Conservation (phyloP, 2,329 filamentous ascomycete genomes). For the Fusarium paranaense region DNA sequence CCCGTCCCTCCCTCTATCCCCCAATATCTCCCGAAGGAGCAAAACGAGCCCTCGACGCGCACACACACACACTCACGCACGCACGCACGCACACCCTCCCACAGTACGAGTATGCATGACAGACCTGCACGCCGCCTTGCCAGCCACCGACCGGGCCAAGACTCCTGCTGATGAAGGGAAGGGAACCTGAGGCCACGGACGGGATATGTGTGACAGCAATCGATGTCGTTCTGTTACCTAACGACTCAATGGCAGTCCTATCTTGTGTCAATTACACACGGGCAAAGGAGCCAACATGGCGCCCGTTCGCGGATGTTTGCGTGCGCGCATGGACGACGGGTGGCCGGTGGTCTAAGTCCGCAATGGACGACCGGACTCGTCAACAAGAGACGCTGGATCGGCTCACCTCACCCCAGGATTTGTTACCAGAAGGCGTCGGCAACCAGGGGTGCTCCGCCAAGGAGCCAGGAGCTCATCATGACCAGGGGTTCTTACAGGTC, state of each 20-base stretch:
- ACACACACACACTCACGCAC: slow-evolving; percentile 1
- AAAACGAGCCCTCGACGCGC: neutral
- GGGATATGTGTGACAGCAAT: slow-evolving; percentile 11
- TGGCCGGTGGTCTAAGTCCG: slow-evolving; percentile 16
- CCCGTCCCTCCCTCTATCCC: slow-evolving; percentile 25
- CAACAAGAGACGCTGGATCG: slow-evolving; percentile 23
- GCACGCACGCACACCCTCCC: neutral
- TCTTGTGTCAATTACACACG: neutral
- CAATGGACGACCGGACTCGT: slow-evolving; percentile 12
- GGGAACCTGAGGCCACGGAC: neutral
- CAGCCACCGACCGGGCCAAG: slow-evolving; percentile 9
- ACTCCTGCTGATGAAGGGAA: neutral
- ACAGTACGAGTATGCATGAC: slow-evolving; percentile 33
- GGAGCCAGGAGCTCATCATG: slow-evolving; percentile 19
- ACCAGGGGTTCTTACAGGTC: slow-evolving; percentile 26
- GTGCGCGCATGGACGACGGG: neutral
- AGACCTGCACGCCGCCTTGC: slow-evolving; percentile 33
- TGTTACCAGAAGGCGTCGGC: slow-evolving; percentile 19
- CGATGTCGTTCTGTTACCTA: neutral
- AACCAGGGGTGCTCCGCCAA: slow-evolving; percentile 30
- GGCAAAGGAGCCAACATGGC: neutral
- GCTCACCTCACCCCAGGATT: slow-evolving; percentile 38
- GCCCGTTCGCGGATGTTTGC: slow-evolving; percentile 6
- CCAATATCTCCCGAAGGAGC: slow-evolving; percentile 3
- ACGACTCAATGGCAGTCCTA: neutral